These are phyloP conservation scores for Leccinum incarnatum DNA, from an alignment of 768 basidiomycete species.

Conservation along the genomic window DNA sequence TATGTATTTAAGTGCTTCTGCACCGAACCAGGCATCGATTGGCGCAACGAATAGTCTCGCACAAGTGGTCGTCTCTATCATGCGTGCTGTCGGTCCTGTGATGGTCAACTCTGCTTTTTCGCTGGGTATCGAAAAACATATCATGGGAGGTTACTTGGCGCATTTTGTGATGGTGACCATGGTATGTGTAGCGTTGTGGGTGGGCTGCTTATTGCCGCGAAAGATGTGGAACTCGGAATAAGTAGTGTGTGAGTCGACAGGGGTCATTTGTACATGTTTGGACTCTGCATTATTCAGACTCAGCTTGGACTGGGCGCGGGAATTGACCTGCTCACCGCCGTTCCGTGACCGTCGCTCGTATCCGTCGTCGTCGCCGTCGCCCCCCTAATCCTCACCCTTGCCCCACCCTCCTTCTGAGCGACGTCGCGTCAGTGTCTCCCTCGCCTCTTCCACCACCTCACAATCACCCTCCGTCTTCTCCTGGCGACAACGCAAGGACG, in stretches of 20 bases:
- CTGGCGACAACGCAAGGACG: too few species aligned
- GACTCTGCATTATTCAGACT: conserved; percentile 30
- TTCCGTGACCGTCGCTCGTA: too few species aligned
- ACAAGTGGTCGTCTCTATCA: conserved; percentile 26
- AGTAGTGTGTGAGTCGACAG: neutral
- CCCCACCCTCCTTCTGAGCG: too few species aligned
- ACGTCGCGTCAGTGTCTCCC: too few species aligned
- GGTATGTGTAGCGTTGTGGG: conserved; percentile 28
- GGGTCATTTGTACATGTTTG: conserved; percentile 27
- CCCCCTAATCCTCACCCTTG: too few species aligned
- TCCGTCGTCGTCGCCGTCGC: too few species aligned
- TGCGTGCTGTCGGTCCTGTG: conserved; percentile 30
- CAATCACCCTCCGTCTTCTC: too few species aligned
- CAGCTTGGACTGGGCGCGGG: conserved; percentile 20
- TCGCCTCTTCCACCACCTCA: too few species aligned
- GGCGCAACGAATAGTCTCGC: conserved; percentile 68
- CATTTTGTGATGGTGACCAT: conserved; percentile 40
- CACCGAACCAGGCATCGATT: conserved; percentile 65
- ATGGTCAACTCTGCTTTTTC: conserved; percentile 29
- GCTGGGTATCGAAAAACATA: conserved; percentile 29
- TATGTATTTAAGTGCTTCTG: conserved; percentile 62
- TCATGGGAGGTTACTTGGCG: conserved; percentile 56
- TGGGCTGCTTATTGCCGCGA: conserved; percentile 34
- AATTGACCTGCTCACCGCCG: too few species aligned
- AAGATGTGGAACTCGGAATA: conserved; percentile 19